Percentiles rank a stretch among this genome's conserved stretches.
Conservation (phyloP, 2,329 filamentous ascomycete species). For the Penicillium sp. region DNA sequence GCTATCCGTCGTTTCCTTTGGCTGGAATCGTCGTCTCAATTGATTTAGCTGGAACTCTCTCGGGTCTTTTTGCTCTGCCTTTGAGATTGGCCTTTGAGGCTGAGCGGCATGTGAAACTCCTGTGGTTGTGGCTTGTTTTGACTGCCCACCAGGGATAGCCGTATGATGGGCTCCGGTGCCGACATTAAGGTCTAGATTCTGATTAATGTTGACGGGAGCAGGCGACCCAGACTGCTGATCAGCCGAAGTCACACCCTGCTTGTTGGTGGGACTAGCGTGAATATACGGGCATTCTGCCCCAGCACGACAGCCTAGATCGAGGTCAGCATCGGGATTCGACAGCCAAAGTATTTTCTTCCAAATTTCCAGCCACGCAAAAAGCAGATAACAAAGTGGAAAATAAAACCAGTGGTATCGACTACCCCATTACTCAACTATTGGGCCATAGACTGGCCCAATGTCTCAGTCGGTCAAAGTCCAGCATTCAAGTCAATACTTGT, state of each 20-base stretch:
- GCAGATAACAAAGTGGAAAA: neutral
- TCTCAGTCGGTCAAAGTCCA: neutral
- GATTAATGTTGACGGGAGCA: constrained; percentile 4
- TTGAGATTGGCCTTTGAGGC: constrained; percentile 66
- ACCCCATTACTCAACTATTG: neutral
- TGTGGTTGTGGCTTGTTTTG: constrained; percentile 39
- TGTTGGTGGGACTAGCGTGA: constrained; percentile 40
- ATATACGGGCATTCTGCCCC: constrained; percentile 54
- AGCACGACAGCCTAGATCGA: constrained; percentile 51
- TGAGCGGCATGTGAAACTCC: constrained; percentile 38
- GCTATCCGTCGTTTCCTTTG: constrained; percentile 47
- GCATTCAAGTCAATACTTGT: neutral
- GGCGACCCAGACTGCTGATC: constrained; percentile 16
- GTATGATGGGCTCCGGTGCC: constrained; percentile 19
- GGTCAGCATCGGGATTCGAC: constrained; percentile 21
- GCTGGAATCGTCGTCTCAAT: constrained; percentile 65
- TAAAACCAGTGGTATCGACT: neutral
- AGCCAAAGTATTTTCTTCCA: neutral
- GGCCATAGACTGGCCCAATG: neutral
- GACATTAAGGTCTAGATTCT: constrained; percentile 10
- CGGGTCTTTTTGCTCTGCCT: constrained; percentile 65
- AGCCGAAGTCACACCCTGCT: constrained; percentile 16
- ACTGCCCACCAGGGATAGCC: constrained; percentile 23
- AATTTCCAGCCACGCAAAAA: neutral
- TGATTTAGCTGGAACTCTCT: constrained; percentile 74